Base-by-base conservation (phyloP, 495 filamentous ascomycete species). In the Podospora appendiculata region DNA sequence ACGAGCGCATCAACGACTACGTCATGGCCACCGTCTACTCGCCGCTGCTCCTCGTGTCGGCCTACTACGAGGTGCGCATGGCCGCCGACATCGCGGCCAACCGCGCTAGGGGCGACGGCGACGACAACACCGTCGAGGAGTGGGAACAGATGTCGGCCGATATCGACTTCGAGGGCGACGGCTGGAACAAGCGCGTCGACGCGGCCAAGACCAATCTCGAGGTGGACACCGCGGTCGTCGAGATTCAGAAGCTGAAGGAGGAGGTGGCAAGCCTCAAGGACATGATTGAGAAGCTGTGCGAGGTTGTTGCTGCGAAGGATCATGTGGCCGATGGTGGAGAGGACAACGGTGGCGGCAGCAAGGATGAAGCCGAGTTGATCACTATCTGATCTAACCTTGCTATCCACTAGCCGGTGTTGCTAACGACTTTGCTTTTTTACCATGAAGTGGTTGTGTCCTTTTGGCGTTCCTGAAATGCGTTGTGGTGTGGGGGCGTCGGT, bases 1-100 rank as follows among this genome's bases (percentile, higher is more conserved):
- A 96, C 60, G 85, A 87, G 46, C 80, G 74, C 16, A 66, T 96
- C 25, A 98, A 97, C 63, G 86, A 95, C 60, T 71, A 78, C 48
- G 79, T 96, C 50, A 98, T 97, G 93, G 85, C 74, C 18, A 58
- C 86, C 44, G 74, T 97, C 12, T 98, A 98, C 69, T 86, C 82
- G 0, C 93, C 93, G 0, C 70, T 98, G 6, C 77, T 98, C 6
- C 57, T 95, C 1, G 68, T 92, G 8, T 90, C 88, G 4, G 89
- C 91, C 0, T 82, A 73, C 55, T 63, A 91, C 43, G 93, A 98
- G 65, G 80, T 78, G 5, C 75, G 79, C 6, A 74, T 83, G 32
- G 93, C 93, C 3, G 66, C 70, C 38, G 74, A 72, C 13, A 87
- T 98, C 42, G 73, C 71, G 7, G 70, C 67, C 33, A 97, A 96